Base-by-base conservation (phyloP, 345 rosid species). In the Xanthoceras sorbifolium region DNA sequence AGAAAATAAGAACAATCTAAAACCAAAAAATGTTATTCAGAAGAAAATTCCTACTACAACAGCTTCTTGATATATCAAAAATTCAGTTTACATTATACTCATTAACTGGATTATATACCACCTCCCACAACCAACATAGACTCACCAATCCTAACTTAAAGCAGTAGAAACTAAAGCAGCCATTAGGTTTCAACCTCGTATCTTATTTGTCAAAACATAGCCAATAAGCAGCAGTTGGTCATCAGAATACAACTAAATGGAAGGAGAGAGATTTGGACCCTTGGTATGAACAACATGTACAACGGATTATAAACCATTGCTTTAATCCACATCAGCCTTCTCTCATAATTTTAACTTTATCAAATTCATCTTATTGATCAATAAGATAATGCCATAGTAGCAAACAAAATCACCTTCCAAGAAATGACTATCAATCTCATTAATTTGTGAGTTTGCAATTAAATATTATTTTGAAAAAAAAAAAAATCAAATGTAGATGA, bases 121-220 rank as follows among this genome's bases (percentile, higher is more conserved):
- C 38, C 73, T 29, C 67, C 67, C 25, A 44, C n/a, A 46, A 69
- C n/a, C 38, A 67, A 22, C 34, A 69, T 22, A 22, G 22, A n/a
- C 59, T 54, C 14, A 34, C 12, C 22, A 34, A 57, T 38, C 50
- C 46, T 23, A 23, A 36, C 72, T 22, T 14, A 23, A 25, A 72
- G 32, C 54, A 34, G 29, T 29, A 23, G n/a, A 40, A 57, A 29
- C 60, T 44, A 61, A 23, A 63, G 22, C 17, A 42, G n/a, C 42
- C 2, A 42, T 28, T 29, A 73, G 57, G 4, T n/a, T 3, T 40
- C 34, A 12, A 59, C 1, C 4, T 25, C 28, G 3, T 23, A 22
- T 23, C 14, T n/a, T 11, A 8, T 20, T 59, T 14, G 52, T 62
- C 65, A 15, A 23, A 71, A 42, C 46, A 11, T 9, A 14, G 46